Base-by-base conservation (phyloP, 2,329 filamentous ascomycete genomes). In the Pyricularia sp. region DNA sequence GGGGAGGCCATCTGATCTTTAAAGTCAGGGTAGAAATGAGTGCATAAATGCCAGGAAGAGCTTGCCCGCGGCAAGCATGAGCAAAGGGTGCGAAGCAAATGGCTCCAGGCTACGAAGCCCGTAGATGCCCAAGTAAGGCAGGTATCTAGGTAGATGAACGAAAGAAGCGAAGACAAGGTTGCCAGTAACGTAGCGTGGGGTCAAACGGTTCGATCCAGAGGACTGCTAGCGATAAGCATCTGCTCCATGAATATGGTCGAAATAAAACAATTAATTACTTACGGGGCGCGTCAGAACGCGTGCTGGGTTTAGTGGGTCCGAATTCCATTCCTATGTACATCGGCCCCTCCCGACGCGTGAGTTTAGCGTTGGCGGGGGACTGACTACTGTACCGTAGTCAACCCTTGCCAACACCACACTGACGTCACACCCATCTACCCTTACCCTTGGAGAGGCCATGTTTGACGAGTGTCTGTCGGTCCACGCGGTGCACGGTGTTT, bases 1-100 rank as follows among this genome's bases (percentile, higher is more conserved):
- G 72, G 72, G 17, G 50, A 31, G n/a, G 64, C 63, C 63, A 31
- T 30, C 26, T 31, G 30, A n/a, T 17, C 28, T 23, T 64, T 10
- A 26, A 4, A n/a, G 28, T 33, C 63, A 23, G 33, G 63, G 5
- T 23, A 17, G 42, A 10, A 50, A 66, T n/a, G 31, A n/a, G 25
- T 33, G 36, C 65, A 50, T 66, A 23, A 25, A 66, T 25, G 31
- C 64, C 30, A 65, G 33, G 4, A 30, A 36, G 64, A 25, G 23
- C 6, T 10, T 20, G 17, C 30, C 14, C 5, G 9, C 31, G 42
- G n/a, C 31, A 23, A 65, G 30, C 64, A 65, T 36, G 30, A 26
- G 26, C 23, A 36, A 5, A 63, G 17, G 26, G 25, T 28, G 26
- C 59, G 59, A 25, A 61, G 58, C 58, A 61, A 61, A 26, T 28